Conservation (phyloP, 305 asterid genomes). For the Fraxinus baroniana region DNA sequence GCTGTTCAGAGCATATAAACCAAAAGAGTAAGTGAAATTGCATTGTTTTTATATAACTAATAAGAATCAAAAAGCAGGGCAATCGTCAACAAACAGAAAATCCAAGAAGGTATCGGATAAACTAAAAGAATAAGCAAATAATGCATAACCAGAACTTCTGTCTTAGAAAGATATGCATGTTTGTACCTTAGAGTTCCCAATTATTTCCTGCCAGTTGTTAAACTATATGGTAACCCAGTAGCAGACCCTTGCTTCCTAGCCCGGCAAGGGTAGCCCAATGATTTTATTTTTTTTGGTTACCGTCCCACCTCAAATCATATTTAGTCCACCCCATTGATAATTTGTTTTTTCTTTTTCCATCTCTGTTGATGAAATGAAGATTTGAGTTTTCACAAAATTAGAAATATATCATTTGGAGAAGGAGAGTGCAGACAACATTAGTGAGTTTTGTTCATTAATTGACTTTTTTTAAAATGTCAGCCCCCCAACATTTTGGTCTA, state of each 20-base stretch:
- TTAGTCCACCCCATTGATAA: neutral
- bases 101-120: neutral
- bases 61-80: neutral
- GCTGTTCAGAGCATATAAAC: constrained; percentile 19
- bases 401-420: neutral
- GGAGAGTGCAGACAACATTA: neutral
- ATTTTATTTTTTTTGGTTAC: neutral
- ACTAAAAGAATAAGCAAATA: neutral
- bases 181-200: neutral
- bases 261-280: neutral
- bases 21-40: neutral
- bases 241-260: neutral
- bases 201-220: neutral
- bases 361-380: neutral
- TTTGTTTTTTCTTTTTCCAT: neutral
- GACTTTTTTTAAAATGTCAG: neutral
- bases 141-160: neutral
- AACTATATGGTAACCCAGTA: neutral
- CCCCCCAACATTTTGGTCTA: neutral
- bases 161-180: neutral
- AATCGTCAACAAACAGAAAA: neutral
- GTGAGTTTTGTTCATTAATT: neutral
- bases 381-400: neutral
- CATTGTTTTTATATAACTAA: neutral
- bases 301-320: neutral